These are phyloP conservation scores for Monascus ruber DNA, from an alignment of 2,329 filamentous ascomycete species.

Conservation along the genomic window DNA sequence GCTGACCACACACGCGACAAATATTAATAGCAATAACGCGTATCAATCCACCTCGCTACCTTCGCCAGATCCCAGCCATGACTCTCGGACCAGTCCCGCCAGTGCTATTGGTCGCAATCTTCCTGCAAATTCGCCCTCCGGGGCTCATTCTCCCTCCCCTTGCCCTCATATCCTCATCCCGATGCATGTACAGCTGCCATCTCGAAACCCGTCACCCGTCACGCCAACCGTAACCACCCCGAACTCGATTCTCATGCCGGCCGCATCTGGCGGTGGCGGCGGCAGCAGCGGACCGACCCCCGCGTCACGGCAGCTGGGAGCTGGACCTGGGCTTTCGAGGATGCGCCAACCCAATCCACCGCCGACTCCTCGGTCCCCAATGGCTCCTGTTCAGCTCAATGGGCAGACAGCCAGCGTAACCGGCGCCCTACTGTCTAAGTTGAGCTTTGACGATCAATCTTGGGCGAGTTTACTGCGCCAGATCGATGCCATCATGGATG, in stretches of 20 bases:
- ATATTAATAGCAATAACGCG: conserved; percentile 2
- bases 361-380: too few relatives aligned
- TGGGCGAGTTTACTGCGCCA: not conserved
- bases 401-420: too few relatives aligned
- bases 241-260: not conserved
- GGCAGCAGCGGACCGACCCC: too few relatives aligned
- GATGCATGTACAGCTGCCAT: not conserved
- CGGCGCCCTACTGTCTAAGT: too few relatives aligned
- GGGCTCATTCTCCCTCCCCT: conserved; percentile 47
- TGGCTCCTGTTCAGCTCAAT: too few relatives aligned
- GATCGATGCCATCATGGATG: not conserved
- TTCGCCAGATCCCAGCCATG: conserved; percentile 19
- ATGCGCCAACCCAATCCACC: too few relatives aligned
- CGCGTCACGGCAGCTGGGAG: too few relatives aligned
- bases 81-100: conserved; percentile 15
- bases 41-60: conserved; percentile 11
- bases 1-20: not conserved
- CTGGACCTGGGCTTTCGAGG: too few relatives aligned
- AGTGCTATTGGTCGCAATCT: conserved; percentile 7
- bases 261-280: not conserved
- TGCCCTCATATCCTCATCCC: conserved; percentile 43
- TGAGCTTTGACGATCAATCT: conserved; percentile 6
- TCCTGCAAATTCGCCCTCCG: not conserved
- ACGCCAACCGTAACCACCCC: too few relatives aligned
- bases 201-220: too few relatives aligned